Evolutionary conservation across 1,139 yeast genomes (phyloP).

Genomic region (Kluyveromyces sp.): DNA sequence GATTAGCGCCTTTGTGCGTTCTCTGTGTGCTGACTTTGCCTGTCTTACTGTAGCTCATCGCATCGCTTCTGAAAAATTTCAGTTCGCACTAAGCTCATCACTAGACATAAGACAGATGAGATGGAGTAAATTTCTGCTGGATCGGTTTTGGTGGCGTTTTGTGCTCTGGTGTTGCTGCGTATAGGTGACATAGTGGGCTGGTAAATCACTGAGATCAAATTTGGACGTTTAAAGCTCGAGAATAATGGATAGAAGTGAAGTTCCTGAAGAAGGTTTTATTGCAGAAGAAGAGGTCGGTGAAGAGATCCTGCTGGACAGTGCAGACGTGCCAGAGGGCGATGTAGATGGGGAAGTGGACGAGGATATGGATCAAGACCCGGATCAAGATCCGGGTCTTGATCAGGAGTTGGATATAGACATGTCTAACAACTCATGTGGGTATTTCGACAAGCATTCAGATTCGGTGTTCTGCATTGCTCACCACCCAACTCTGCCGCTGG

Average conservation of each 20-base stretch:
- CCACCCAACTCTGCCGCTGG: constrained; percentile 79
- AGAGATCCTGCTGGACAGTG: constrained; percentile 34
- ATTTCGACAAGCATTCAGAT: constrained; percentile 83
- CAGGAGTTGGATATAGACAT: constrained; percentile 45
- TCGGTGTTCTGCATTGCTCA: constrained; percentile 70
- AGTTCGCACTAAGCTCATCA: no score
- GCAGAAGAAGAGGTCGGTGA: constrained; percentile 54
- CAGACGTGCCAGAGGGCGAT: no score
- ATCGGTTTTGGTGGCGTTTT: no score
- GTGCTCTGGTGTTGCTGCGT: no score
- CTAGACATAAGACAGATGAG: no score
- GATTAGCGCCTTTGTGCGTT: no score
- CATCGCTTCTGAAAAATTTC: no score
- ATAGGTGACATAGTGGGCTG: no score
- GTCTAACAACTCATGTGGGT: constrained; percentile 81
- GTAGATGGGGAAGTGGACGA: constrained; percentile 39
- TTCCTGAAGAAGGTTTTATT: constrained; percentile 45
- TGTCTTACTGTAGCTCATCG: no score
- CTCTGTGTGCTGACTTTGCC: no score
- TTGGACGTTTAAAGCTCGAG: constrained; percentile 3
- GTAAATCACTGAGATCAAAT: not conserved
- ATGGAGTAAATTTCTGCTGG: no score
- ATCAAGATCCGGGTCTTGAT: constrained; percentile 22
- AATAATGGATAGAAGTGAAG: constrained; percentile 10
- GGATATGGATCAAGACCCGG: constrained; percentile 11